phyloP scores from a whole-genome alignment of 768 basidiomycete species.

The Leccinum fibrillosum region DNA sequence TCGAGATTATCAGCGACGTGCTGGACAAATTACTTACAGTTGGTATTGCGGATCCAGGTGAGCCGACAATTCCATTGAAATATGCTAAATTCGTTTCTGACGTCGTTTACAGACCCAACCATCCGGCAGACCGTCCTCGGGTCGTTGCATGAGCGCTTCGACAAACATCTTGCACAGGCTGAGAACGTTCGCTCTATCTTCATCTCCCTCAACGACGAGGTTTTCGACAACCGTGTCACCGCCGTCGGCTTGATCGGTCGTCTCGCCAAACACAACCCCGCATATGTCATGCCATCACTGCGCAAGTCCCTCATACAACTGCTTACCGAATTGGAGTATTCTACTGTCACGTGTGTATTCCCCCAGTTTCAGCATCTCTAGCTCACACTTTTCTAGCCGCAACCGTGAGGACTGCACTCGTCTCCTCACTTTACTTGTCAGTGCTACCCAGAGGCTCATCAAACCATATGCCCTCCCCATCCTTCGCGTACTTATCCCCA shows the following conservation, averaged over 20 bases:
- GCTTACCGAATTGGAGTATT: slow-evolving; percentile 94
- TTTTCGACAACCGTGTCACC: slow-evolving; percentile 89
- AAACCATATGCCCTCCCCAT: slow-evolving; percentile 95
- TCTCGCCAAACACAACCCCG: slow-evolving; percentile 92
- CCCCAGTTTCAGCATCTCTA: background rate
- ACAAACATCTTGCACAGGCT: slow-evolving; percentile 94
- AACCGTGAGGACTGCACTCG: slow-evolving; percentile 91
- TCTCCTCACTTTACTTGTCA: slow-evolving; percentile 83
- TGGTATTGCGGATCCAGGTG: slow-evolving; percentile 94
- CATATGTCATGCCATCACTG: slow-evolving; percentile 97
- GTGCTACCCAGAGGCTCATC: slow-evolving; percentile 89
- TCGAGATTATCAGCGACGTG: slow-evolving; percentile 97
- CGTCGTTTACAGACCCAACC: slow-evolving; percentile 47
- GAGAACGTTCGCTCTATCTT: slow-evolving; percentile 98
- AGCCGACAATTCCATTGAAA: slow-evolving; percentile 1
- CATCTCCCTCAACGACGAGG: slow-evolving; percentile 96
- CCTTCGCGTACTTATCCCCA: slow-evolving; percentile 86
- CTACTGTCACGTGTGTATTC: slow-evolving; percentile 72
- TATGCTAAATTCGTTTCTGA: slow-evolving; percentile 5
- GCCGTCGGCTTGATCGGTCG: slow-evolving; percentile 91
- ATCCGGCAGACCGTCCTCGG: slow-evolving; percentile 87
- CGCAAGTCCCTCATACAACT: slow-evolving; percentile 95
- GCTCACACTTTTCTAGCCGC: slow-evolving; percentile 45
- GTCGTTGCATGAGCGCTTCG: slow-evolving; percentile 88
- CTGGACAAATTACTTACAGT: slow-evolving; percentile 93